Percentiles rank a stretch among this genome's conserved stretches.
Conservation (phyloP, 768 basidiomycete genomes). For the Psilocybe cyanescens region DNA sequence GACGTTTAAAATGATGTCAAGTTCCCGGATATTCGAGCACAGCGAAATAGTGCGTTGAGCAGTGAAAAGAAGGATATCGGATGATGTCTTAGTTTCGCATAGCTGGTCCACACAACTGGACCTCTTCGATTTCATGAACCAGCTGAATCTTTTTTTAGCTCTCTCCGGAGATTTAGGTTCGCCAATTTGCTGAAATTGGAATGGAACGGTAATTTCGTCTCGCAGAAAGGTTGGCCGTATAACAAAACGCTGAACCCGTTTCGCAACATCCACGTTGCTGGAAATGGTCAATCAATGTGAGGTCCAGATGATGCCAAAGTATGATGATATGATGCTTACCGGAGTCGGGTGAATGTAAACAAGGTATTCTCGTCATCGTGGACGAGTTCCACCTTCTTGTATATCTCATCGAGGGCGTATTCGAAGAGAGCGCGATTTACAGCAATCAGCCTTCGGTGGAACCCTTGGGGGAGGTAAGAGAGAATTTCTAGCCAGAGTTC, state of each 20-base stretch:
- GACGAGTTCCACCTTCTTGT: conserved; percentile 26
- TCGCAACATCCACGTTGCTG: conserved; percentile 19
- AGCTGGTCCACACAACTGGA: neutral
- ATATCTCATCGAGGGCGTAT: conserved; percentile 30
- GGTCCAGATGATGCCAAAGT: neutral
- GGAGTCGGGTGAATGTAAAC: conserved; percentile 22
- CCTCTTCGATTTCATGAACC: neutral
- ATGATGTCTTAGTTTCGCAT: neutral
- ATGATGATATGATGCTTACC: conserved; percentile 14
- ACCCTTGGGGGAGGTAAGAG: conserved; percentile 21
- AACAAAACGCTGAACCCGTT: conserved; percentile 25
- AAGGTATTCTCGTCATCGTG: conserved; percentile 19
- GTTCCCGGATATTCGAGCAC: conserved; percentile 23
- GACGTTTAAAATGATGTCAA: conserved; percentile 27
- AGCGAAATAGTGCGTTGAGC: neutral
- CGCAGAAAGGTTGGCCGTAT: conserved; percentile 28
- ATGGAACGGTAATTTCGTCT: too few relatives aligned
- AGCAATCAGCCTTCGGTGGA: conserved; percentile 24
- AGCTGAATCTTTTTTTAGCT: neutral
- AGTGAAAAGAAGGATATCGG: conserved; percentile 12
- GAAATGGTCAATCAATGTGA: neutral
- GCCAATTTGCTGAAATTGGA: neutral
- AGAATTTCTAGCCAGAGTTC: conserved; percentile 30
- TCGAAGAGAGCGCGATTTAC: conserved; percentile 30
- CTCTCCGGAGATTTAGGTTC: neutral